These are phyloP conservation scores for Phaeotremella fagi DNA, from an alignment of 768 basidiomycete species.

Conservation along the genomic window DNA sequence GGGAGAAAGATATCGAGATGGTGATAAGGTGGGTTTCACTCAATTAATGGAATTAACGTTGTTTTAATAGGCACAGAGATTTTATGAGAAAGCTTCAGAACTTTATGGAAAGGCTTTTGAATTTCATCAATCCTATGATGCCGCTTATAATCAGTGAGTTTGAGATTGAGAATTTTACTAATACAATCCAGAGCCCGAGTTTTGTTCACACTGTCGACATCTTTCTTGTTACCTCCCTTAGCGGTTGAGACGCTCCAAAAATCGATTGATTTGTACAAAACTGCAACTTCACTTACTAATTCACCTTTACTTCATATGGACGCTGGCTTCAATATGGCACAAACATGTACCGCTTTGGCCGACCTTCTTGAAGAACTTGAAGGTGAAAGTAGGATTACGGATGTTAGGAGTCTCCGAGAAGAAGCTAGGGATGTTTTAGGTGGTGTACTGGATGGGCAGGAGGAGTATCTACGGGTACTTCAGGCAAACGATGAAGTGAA, in stretches of 20 bases:
- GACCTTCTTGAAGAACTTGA: constrained; percentile 38
- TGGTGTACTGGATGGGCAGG: constrained; percentile 37
- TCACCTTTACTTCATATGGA: constrained; percentile 38
- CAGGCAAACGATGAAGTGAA: not conserved
- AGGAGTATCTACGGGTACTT: constrained; percentile 30
- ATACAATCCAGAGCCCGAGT: constrained; percentile 34
- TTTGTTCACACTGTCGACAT: constrained; percentile 36
- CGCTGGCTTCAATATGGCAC: constrained; percentile 41
- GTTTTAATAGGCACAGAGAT: constrained; percentile 35
- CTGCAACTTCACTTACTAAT: constrained; percentile 27
- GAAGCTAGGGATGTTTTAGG: constrained; percentile 36
- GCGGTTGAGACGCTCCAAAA: constrained; percentile 17
- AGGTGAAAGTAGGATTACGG: constrained; percentile 5
- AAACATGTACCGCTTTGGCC: constrained; percentile 31
- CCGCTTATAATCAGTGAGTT: constrained; percentile 35
- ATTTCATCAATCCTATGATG: constrained; percentile 39
- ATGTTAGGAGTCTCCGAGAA: constrained; percentile 19
- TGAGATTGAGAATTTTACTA: too few species aligned
- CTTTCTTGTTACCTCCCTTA: constrained; percentile 40
- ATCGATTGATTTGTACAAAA: constrained; percentile 35
- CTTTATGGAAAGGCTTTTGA: constrained; percentile 38
- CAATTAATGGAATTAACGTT: not conserved
- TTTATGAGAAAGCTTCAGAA: constrained; percentile 43
- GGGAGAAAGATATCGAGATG: constrained; percentile 45
- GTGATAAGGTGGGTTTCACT: constrained; percentile 38